A percentile compares a stretch with the other conserved stretches of the same genome.
Evolutionary conservation across 371 early-diverging fungal genomes (phyloP).

Genomic region (Rhizopus delemar): DNA sequence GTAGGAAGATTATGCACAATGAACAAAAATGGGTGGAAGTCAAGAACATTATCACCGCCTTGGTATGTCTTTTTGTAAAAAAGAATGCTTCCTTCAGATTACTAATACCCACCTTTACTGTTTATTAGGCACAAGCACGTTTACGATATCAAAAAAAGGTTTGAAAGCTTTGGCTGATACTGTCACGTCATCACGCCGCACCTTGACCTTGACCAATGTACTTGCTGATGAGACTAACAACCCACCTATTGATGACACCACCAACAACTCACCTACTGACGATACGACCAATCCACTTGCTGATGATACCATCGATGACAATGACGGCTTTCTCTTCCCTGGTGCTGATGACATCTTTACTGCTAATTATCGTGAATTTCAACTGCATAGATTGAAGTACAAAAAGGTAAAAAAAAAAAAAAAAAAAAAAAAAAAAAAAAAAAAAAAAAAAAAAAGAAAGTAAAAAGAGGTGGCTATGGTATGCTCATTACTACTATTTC

Average conservation of each 20-base stretch:
- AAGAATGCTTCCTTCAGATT: neutral
- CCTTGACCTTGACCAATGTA: neutral
- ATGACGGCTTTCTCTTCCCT: neutral
- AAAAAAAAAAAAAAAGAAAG: neutral
- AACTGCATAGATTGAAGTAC: slow-evolving; percentile 6
- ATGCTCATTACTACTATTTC: slow-evolving; percentile 10
- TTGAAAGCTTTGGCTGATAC: slow-evolving; percentile 1
- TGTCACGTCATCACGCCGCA: neutral
- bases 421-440: neutral
- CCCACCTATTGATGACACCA: neutral
- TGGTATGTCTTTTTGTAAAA: neutral
- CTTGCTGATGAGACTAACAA: neutral
- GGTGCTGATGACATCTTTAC: neutral
- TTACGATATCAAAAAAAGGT: neutral
- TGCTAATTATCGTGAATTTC: neutral
- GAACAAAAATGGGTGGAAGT: slow-evolving; percentile 2
- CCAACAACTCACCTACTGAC: neutral
- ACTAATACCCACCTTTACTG: neutral
- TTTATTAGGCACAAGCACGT: neutral
- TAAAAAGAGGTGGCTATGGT: neutral
- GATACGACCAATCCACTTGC: slow-evolving; percentile 2
- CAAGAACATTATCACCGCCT: neutral
- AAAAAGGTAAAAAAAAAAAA: slow-evolving; percentile 1
- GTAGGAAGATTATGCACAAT: neutral
- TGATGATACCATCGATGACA: neutral